phyloP scores from a whole-genome alignment of 371 early-diverging fungal species.

The Syncephalastrum contaminatum region DNA sequence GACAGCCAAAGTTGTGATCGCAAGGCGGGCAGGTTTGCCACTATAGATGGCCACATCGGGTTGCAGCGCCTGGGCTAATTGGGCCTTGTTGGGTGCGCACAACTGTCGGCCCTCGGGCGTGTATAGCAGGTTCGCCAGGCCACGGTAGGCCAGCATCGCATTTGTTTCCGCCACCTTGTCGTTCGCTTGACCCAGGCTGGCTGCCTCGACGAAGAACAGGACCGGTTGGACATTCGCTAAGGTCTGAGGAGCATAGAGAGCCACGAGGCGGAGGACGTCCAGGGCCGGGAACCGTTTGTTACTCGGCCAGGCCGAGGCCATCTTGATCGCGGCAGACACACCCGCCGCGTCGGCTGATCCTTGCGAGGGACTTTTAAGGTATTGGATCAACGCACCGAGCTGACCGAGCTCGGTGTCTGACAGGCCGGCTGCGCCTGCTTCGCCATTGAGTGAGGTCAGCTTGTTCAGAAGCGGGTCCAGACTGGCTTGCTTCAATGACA shows the following conservation, averaged over 20 bases:
- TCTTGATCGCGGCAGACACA: constrained; percentile 32
- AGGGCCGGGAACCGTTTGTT: constrained; percentile 80
- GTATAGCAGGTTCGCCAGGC: constrained; percentile 62
- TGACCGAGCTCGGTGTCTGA: constrained; percentile 31
- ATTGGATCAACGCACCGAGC: constrained; percentile 34
- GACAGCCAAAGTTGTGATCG: constrained; percentile 37
- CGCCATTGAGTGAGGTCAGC: constrained; percentile 63
- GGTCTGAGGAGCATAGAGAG: constrained; percentile 49
- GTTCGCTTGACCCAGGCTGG: constrained; percentile 17
- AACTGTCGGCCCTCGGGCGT: constrained; percentile 36
- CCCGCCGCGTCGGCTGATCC: constrained; percentile 23
- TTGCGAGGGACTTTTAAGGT: constrained; percentile 35
- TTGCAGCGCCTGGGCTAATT: constrained; percentile 24
- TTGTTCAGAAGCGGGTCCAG: constrained; percentile 73
- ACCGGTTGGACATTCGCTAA: constrained; percentile 19
- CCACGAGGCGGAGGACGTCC: constrained; percentile 78
- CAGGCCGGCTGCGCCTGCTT: constrained; percentile 23
- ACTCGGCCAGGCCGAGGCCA: constrained; percentile 60
- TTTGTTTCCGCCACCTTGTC: constrained; percentile 56
- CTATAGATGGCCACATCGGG: constrained; percentile 27
- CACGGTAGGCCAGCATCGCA: constrained; percentile 69
- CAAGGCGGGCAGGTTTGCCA: constrained; percentile 33
- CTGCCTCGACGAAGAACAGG: constrained; percentile 31
- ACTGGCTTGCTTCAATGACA: constrained; percentile 74
- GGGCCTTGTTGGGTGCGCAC: constrained; percentile 33